A percentile compares a stretch with the other conserved stretches of the same genome.
Conservation (phyloP, 192 early-diverging fungal genomes). For the Coemansia umbellata region DNA sequence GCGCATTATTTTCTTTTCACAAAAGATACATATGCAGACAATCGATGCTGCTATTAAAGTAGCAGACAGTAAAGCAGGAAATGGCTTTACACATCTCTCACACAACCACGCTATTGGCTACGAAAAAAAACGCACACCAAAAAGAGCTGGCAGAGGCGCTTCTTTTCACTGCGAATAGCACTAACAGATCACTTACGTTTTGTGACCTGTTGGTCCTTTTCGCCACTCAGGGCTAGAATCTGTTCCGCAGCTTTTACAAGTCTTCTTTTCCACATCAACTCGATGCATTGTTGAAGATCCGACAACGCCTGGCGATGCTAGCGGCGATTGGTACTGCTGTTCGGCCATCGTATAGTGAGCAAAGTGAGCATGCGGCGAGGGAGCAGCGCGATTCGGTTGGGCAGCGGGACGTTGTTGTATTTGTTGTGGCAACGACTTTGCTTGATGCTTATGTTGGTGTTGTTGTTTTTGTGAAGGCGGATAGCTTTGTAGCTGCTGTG, state of each 20-base stretch:
- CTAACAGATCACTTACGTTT: slow-evolving; percentile 45
- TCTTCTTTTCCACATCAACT: slow-evolving; percentile 40
- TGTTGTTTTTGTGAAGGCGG: neutral
- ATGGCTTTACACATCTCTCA: no score
- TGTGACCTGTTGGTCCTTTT: slow-evolving; percentile 54
- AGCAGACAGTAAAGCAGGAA: no score
- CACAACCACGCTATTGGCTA: no score
- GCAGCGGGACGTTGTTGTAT: slow-evolving; percentile 12
- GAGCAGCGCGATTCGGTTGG: slow-evolving; percentile 4
- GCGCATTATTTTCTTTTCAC: no score
- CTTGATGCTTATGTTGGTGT: slow-evolving; percentile 2
- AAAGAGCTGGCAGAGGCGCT: no score
- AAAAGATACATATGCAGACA: no score
- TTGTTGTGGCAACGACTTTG: slow-evolving; percentile 1
- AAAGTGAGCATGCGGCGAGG: slow-evolving; percentile 26
- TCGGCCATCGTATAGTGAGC: slow-evolving; percentile 20
- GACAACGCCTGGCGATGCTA: slow-evolving; percentile 31
- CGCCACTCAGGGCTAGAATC: slow-evolving; percentile 57
- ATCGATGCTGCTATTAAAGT: no score
- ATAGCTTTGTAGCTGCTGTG: slow-evolving; percentile 9
- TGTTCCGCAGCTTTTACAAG: slow-evolving; percentile 52
- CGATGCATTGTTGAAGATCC: slow-evolving; percentile 17
- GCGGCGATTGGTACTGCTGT: slow-evolving; percentile 36
- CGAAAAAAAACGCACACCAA: no score
- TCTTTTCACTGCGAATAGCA: no score